These are phyloP conservation scores for Rasamsonia emersonii DNA, from an alignment of 2,329 filamentous ascomycete genomes.

Conservation along the genomic window DNA sequence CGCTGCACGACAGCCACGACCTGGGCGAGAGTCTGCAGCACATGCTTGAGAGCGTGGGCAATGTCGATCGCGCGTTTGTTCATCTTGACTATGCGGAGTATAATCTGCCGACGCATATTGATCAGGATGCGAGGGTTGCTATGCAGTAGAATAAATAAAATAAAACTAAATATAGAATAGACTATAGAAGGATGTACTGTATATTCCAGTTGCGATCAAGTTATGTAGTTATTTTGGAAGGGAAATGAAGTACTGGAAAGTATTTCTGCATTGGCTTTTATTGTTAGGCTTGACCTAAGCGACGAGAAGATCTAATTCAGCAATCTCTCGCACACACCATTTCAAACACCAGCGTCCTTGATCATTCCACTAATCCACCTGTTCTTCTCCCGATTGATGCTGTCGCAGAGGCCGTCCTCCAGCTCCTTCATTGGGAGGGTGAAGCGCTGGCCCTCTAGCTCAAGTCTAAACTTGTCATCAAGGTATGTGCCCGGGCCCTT, in stretches of 20 bases:
- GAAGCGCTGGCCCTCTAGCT: not conserved
- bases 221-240: too few species aligned
- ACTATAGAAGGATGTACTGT: too few species aligned
- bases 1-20: slow-evolving; percentile 51
- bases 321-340: too few species aligned
- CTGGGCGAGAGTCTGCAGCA: slow-evolving; percentile 52
- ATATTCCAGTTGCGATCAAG: too few species aligned
- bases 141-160: too few species aligned
- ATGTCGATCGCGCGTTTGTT: slow-evolving; percentile 39
- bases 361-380: not conserved
- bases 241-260: too few species aligned
- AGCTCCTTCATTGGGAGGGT: not conserved
- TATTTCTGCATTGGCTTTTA: too few species aligned
- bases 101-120: slow-evolving; percentile 35
- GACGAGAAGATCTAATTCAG: too few species aligned
- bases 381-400: not conserved
- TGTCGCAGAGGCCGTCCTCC: not conserved
- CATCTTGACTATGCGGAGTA: slow-evolving; percentile 41
- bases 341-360: not conserved
- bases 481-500: not conserved
- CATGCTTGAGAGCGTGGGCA: slow-evolving; percentile 48
- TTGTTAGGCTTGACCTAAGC: too few species aligned
- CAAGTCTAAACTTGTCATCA: not conserved
- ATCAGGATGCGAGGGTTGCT: too few species aligned
- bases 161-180: too few species aligned